A percentile compares a stretch with the other conserved stretches of the same genome.
Conservation (phyloP, 495 filamentous ascomycete genomes). For the Astrocystis sublimbata region DNA sequence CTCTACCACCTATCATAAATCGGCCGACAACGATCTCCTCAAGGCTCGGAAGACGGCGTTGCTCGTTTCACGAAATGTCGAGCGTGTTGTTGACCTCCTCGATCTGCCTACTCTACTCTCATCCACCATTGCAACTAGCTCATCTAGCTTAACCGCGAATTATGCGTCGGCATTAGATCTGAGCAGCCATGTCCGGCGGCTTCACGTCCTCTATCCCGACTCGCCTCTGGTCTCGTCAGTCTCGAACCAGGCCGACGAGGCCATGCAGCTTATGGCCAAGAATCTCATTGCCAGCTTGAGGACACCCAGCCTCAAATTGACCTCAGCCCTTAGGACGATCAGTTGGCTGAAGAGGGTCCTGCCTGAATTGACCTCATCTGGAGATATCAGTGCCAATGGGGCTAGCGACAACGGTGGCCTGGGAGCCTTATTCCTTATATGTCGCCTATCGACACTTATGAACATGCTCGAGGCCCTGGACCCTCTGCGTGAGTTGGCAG, state of each 20-base stretch:
- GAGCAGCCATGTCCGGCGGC: slow-evolving; percentile 86
- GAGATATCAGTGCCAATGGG: slow-evolving; percentile 28
- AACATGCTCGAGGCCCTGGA: slow-evolving; percentile 81
- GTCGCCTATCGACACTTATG: slow-evolving; percentile 76
- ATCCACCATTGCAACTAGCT: slow-evolving; percentile 52
- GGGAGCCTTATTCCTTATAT: slow-evolving; percentile 84
- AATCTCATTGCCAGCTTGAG: slow-evolving; percentile 80
- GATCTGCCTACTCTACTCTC: slow-evolving; percentile 86
- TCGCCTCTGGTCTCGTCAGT: slow-evolving; percentile 75
- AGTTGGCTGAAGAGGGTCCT: slow-evolving; percentile 87
- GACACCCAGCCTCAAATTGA: slow-evolving; percentile 77
- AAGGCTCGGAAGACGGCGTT: slow-evolving; percentile 78
- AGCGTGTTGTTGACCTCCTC: slow-evolving; percentile 85
- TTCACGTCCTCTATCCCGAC: slow-evolving; percentile 78
- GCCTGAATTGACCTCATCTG: slow-evolving; percentile 66
- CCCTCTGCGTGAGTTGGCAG: slow-evolving; percentile 83
- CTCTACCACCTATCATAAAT: slow-evolving; percentile 77
- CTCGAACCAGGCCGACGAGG: slow-evolving; percentile 74
- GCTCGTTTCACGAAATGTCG: slow-evolving; percentile 84
- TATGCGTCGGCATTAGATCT: slow-evolving; percentile 91
- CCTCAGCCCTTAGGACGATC: slow-evolving; percentile 86
- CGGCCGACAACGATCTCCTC: slow-evolving; percentile 67
- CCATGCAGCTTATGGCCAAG: slow-evolving; percentile 85
- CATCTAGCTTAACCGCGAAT: slow-evolving; percentile 52
- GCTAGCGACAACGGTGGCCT: slow-evolving; percentile 51